phyloP scores from a whole-genome alignment of 176 grass and related monocot species.

The Raddia guianensis region DNA sequence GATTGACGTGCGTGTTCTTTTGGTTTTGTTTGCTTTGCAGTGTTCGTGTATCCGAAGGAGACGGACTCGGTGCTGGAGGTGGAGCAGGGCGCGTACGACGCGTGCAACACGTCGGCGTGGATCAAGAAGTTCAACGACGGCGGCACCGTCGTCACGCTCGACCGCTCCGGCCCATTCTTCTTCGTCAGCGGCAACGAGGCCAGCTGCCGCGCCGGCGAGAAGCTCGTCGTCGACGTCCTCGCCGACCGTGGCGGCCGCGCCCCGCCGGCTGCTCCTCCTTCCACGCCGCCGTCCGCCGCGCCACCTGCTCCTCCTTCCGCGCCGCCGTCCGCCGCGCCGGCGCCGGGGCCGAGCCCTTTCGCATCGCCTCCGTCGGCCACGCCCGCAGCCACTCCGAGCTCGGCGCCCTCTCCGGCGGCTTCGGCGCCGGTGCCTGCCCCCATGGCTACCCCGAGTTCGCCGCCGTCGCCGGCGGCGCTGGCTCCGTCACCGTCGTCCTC shows the following conservation, averaged over 20 bases:
- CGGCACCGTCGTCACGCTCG: constrained; percentile 58
- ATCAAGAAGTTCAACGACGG: constrained; percentile 59
- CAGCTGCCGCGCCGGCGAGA: constrained; percentile 67
- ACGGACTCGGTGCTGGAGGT: constrained; percentile 72
- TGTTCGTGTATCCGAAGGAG: constrained; percentile 66
- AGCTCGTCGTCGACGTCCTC: constrained; percentile 63
- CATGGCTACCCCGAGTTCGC: neutral
- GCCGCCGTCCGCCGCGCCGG: constrained; percentile 9
- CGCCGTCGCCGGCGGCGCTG: neutral
- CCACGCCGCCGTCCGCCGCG: constrained; percentile 1
- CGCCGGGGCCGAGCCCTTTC: constrained; percentile 12
- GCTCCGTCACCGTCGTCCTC: neutral
- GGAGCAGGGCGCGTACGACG: constrained; percentile 57
- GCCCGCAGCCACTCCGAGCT: constrained; percentile 11
- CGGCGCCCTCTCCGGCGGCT: neutral
- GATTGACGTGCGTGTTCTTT: neutral
- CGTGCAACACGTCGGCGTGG: constrained; percentile 64
- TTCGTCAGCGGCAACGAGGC: constrained; percentile 75
- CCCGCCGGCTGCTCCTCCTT: neutral
- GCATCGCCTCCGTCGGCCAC: neutral
- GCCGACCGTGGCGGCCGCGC: constrained; percentile 36
- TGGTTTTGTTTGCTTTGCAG: constrained; percentile 17
- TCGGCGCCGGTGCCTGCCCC: constrained; percentile 17
- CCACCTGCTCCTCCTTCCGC: constrained; percentile 17
- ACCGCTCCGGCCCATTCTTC: constrained; percentile 69